Evolutionary conservation across 805 yeast species (phyloP).

Genomic region (Scheffersomyces coipomensis): DNA sequence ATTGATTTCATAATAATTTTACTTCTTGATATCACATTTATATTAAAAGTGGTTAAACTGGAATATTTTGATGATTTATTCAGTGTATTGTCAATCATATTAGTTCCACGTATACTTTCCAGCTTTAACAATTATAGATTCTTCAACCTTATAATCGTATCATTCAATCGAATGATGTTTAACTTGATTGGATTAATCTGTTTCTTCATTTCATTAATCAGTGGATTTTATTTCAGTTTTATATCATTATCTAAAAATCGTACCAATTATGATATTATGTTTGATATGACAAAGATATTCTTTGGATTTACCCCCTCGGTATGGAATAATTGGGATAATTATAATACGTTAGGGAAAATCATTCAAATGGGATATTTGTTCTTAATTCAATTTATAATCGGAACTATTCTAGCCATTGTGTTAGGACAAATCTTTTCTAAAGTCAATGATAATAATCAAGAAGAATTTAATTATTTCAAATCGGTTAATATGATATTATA

Average conservation of each 20-base stretch:
- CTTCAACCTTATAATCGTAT: conserved; percentile 49
- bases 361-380: conserved; percentile 51
- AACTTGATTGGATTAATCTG: conserved; percentile 49
- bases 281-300: conserved; percentile 49
- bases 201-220: conserved; percentile 47
- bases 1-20: conserved; percentile 43
- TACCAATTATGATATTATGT: conserved; percentile 44
- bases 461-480: conserved; percentile 40
- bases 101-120: conserved; percentile 50
- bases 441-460: conserved; percentile 30
- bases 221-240: conserved; percentile 56
- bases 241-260: conserved; percentile 45
- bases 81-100: conserved; percentile 45
- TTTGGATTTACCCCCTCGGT: conserved; percentile 63
- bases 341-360: conserved; percentile 45
- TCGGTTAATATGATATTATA: conserved; percentile 37
- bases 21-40: conserved; percentile 34
- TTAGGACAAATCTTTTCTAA: conserved; percentile 41
- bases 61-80: conserved; percentile 28
- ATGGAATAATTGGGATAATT: conserved; percentile 54
- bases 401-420: conserved; percentile 56
- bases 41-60: conserved; percentile 17
- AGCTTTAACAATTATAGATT: conserved; percentile 51
- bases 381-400: conserved; percentile 52
- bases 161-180: conserved; percentile 50